A percentile compares a stretch with the other conserved stretches of the same genome.
phyloP scores from a whole-genome alignment of 2,329 filamentous ascomycete species.

The Didymellaceae sp. region DNA sequence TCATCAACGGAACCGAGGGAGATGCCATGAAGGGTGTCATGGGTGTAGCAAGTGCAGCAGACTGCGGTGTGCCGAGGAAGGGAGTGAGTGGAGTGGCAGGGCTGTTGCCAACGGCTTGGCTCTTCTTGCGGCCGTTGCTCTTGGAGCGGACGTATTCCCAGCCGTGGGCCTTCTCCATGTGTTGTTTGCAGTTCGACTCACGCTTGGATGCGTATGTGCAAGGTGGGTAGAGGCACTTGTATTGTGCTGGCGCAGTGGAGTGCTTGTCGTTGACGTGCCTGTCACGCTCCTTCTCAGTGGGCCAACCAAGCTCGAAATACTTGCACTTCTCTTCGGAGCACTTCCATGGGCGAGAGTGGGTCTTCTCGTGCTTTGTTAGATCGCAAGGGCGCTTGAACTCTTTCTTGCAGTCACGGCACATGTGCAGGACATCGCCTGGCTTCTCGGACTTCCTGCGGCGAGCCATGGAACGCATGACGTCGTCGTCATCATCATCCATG shows the following conservation, averaged over 20 bases:
- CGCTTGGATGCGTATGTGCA: slow-evolving; percentile 96
- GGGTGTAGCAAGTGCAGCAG: slow-evolving; percentile 44
- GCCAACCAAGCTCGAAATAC: slow-evolving; percentile 89
- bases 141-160: slow-evolving; percentile 93
- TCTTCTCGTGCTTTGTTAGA: slow-evolving; percentile 97
- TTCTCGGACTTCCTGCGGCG: slow-evolving; percentile 92
- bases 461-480: slow-evolving; percentile 90
- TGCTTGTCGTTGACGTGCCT: slow-evolving; percentile 98
- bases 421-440: slow-evolving; percentile 81
- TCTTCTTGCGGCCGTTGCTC: slow-evolving; percentile 70
- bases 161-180: slow-evolving; percentile 96
- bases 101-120: slow-evolving; percentile 32
- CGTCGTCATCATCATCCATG: slow-evolving; percentile 82
- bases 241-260: slow-evolving; percentile 78
- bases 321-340: slow-evolving; percentile 84
- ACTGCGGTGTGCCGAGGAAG: slow-evolving; percentile 46
- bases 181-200: slow-evolving; percentile 96
- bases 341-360: slow-evolving; percentile 95
- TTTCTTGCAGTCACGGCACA: slow-evolving; percentile 80
- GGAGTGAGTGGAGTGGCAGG: slow-evolving; percentile 45
- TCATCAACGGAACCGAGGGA: slow-evolving; percentile 50
- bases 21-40: slow-evolving; percentile 51
- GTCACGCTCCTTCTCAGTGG: slow-evolving; percentile 96
- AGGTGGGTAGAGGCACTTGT: slow-evolving; percentile 79
- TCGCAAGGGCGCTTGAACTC: slow-evolving; percentile 98